These are phyloP conservation scores for Aotearoamyces nothofagi DNA, from an alignment of 2,329 filamentous ascomycete species.

Conservation along the genomic window DNA sequence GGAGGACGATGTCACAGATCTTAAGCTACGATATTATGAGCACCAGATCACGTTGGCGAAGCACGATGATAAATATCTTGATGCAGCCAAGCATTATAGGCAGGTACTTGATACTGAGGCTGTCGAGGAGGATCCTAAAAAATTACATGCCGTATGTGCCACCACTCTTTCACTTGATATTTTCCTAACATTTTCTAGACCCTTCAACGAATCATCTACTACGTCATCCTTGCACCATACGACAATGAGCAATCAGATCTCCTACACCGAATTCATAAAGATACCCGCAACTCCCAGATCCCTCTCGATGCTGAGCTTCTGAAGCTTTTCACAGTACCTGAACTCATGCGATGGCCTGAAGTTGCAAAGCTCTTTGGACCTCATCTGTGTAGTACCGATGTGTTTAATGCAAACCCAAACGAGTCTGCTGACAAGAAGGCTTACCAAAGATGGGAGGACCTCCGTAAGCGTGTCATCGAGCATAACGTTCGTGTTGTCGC, in stretches of 20 bases:
- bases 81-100: slow-evolving; percentile 95
- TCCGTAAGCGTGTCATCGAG: slow-evolving; percentile 97
- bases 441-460: slow-evolving; percentile 75
- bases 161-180: no score
- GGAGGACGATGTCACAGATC: slow-evolving; percentile 82
- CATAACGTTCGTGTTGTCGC: slow-evolving; percentile 96
- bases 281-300: slow-evolving; percentile 66
- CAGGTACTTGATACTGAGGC: slow-evolving; percentile 94
- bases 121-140: slow-evolving; percentile 75
- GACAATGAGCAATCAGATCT: slow-evolving; percentile 98
- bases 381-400: slow-evolving; percentile 76
- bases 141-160: slow-evolving; percentile 63
- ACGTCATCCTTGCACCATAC: slow-evolving; percentile 87
- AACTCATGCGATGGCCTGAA: slow-evolving; percentile 97
- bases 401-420: slow-evolving; percentile 58
- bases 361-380: slow-evolving; percentile 79
- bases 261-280: slow-evolving; percentile 79
- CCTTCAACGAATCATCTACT: slow-evolving; percentile 92
- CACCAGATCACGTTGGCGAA: slow-evolving; percentile 93
- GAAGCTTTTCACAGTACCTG: slow-evolving; percentile 86
- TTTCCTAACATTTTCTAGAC: slow-evolving; percentile 42
- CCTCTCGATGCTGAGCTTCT: slow-evolving; percentile 71
- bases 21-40: slow-evolving; percentile 93
- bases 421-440: slow-evolving; percentile 66
- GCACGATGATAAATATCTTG: slow-evolving; percentile 94